Base-by-base conservation (phyloP, 306 rosid species). In the Trifolium repens region DNA sequence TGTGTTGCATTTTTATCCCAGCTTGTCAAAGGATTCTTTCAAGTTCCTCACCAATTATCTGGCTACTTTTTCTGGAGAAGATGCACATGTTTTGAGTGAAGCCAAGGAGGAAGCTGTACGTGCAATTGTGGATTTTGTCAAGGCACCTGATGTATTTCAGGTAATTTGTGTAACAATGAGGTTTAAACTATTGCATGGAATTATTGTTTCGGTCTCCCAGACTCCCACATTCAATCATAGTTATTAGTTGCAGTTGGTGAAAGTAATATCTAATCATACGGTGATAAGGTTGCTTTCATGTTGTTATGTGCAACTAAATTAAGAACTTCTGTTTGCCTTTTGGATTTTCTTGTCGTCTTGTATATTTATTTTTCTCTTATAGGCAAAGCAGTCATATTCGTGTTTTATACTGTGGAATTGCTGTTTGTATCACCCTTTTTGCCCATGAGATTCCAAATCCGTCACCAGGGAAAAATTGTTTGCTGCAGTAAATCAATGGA, bases 31-130 rank as follows among this genome's bases (percentile, higher is more conserved):
- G 79, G 98, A 90, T 52, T 89, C 89, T 52, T 89, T 90, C 52
- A 92, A 89, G 86, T 92, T 92, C 82, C 81, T 89, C 77, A 89
- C 87, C 79, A 89, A 76, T 81, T 96, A 92, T 81, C 85, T 96
- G 84, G 90, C 76, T 3, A 89, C 97, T 6, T 96, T 92, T 86
- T 69, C 84, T 30, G 92, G 84, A 73, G 97, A 96, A 82, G 99
- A 96, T 61, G 86, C 83, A 19, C 12, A 83, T 64, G 83, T 72
- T 50, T 80, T 96, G 83, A 74, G 74, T 74, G 92, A 90, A 84
- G 97, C 98, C 22, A 96, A 90, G 85, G 98, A 92, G 82, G 98
- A 88, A 81, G 98, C 98, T 79, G 92, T 87, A 14, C 89, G 64
- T 74, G 88, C 98, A 26, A 80, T 96, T 81, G 85, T 92, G 44